phyloP scores from a whole-genome alignment of 345 rosid genomes.

The Salix caprea region DNA sequence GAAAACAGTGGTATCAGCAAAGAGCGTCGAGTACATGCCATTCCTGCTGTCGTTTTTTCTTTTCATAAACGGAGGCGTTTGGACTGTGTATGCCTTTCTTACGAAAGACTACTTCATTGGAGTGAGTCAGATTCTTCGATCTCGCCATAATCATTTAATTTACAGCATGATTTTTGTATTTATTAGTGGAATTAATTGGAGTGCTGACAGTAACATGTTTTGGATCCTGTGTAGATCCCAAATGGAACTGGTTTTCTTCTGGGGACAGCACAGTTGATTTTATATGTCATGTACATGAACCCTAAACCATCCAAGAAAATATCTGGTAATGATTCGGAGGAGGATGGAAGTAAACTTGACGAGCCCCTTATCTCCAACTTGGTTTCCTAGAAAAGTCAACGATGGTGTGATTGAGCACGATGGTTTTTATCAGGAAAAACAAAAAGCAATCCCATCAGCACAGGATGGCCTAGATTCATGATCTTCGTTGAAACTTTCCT shows the following conservation, averaged over 20 bases:
- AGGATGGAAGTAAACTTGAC: background rate
- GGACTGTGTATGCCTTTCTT: conserved; percentile 51
- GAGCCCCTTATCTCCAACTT: no score
- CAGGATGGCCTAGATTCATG: no score
- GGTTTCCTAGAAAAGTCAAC: no score
- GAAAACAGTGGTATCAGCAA: conserved; percentile 49
- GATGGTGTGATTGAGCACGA: no score
- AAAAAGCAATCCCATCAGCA: no score
- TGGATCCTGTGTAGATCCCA: conserved; percentile 37
- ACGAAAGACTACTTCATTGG: conserved; percentile 43
- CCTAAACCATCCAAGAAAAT: conserved; percentile 14
- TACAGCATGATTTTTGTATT: no score
- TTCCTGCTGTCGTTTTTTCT: conserved; percentile 43
- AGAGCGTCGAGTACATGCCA: conserved; percentile 62
- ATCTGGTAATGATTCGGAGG: conserved; percentile 21
- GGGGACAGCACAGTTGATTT: conserved; percentile 47
- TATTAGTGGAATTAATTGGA: no score
- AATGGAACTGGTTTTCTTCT: conserved; percentile 42
- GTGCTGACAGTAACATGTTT: no score
- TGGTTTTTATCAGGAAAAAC: no score
- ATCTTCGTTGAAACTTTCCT: no score
- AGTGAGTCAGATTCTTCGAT: conserved; percentile 23
- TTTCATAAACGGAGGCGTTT: conserved; percentile 47
- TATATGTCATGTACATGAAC: conserved; percentile 38
- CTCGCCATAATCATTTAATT: no score